These are phyloP conservation scores for Malbranchea cinnamomea DNA, from an alignment of 2,329 filamentous ascomycete species.

Conservation along the genomic window DNA sequence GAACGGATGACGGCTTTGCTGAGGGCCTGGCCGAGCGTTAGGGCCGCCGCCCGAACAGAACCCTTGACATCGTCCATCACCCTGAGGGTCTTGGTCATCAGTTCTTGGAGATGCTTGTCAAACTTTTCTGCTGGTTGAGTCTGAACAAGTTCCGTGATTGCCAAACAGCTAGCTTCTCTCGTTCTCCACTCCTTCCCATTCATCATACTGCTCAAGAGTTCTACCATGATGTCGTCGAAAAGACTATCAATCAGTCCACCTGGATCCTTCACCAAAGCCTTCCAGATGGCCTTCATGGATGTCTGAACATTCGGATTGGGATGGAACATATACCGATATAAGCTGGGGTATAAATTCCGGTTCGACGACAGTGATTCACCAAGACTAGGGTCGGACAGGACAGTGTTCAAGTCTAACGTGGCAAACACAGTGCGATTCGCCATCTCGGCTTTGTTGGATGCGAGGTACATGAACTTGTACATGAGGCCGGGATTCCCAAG, in stretches of 20 bases:
- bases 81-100: slow-evolving; percentile 76
- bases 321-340: slow-evolving; percentile 89
- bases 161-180: slow-evolving; percentile 80
- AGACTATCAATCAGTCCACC: slow-evolving; percentile 60
- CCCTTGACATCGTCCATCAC: slow-evolving; percentile 94
- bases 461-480: slow-evolving; percentile 96
- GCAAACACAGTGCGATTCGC: slow-evolving; percentile 94
- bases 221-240: slow-evolving; percentile 79
- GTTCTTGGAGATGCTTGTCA: slow-evolving; percentile 66
- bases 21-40: slow-evolving; percentile 66
- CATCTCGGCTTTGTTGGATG: slow-evolving; percentile 93
- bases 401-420: slow-evolving; percentile 78
- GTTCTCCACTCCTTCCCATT: slow-evolving; percentile 79
- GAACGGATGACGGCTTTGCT: slow-evolving; percentile 76
- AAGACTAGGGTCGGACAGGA: slow-evolving; percentile 68
- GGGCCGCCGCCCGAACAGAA: slow-evolving; percentile 66
- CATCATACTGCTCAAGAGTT: slow-evolving; percentile 71
- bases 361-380: slow-evolving; percentile 59
- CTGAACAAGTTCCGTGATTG: slow-evolving; percentile 75
- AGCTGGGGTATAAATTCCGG: slow-evolving; percentile 86
- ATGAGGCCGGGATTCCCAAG: slow-evolving; percentile 92
- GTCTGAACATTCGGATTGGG: slow-evolving; percentile 83
- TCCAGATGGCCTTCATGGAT: slow-evolving; percentile 98
- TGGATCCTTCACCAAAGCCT: slow-evolving; percentile 80
- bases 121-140: slow-evolving; percentile 64